Conservation (phyloP, 2,329 filamentous ascomycete species). For the Colletotrichum plurivorum region DNA sequence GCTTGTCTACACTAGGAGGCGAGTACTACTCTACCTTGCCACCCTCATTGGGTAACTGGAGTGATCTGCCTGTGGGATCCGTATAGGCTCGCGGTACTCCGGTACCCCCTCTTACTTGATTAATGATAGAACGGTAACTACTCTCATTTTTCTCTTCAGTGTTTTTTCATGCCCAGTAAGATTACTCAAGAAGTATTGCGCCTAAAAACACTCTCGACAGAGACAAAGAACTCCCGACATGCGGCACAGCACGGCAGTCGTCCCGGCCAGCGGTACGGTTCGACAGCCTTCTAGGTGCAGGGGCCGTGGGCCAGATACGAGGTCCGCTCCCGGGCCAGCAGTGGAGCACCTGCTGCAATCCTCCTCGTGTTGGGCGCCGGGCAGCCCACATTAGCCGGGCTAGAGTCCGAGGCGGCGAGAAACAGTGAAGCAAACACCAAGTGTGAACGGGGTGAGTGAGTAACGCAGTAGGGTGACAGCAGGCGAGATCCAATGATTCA, state of each 20-base stretch:
- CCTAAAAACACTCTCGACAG: too few species aligned
- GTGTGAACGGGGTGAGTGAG: too few species aligned
- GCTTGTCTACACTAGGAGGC: neutral
- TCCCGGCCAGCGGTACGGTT: neutral
- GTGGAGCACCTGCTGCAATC: constrained; percentile 21
- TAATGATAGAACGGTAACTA: too few species aligned
- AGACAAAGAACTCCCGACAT: neutral
- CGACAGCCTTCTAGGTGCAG: too few species aligned
- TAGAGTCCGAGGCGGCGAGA: neutral
- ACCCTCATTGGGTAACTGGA: neutral
- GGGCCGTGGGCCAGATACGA: constrained; percentile 11
- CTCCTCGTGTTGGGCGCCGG: constrained; percentile 15
- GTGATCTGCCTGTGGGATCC: neutral
- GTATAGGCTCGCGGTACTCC: too few species aligned
- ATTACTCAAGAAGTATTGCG: too few species aligned
- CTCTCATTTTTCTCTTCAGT: too few species aligned
- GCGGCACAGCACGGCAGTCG: constrained; percentile 22
- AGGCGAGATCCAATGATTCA: too few species aligned
- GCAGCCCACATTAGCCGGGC: neutral
- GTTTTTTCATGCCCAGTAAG: too few species aligned
- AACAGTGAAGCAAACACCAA: too few species aligned
- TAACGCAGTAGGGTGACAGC: too few species aligned
- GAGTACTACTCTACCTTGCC: neutral
- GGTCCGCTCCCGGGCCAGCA: neutral
- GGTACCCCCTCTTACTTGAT: too few species aligned